Conservation (phyloP, 2,329 filamentous ascomycete species). For the Alternaria conjuncta region DNA sequence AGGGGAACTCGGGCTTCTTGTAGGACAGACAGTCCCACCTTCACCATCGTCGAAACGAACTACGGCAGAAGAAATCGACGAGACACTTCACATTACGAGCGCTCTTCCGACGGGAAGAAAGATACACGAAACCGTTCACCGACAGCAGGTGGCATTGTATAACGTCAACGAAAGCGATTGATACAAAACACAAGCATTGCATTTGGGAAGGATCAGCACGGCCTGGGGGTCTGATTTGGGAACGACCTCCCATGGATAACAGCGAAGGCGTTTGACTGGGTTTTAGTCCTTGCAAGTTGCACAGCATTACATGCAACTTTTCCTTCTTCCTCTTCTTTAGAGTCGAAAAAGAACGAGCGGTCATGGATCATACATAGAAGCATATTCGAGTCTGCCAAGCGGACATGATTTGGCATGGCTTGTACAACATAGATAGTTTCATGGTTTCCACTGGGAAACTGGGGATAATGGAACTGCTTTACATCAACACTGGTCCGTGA, state of each 20-base stretch:
- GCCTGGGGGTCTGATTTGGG: constrained; percentile 9
- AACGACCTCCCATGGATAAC: constrained; percentile 5
- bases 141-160: constrained; percentile 9
- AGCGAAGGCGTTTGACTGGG: constrained; percentile 19
- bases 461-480: neutral
- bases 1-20: constrained; percentile 39
- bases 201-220: constrained; percentile 15
- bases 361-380: neutral
- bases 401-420: neutral
- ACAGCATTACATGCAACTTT: neutral
- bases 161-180: constrained; percentile 9
- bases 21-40: constrained; percentile 13
- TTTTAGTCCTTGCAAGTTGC: constrained; percentile 1
- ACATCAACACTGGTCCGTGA: neutral
- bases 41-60: neutral
- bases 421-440: neutral
- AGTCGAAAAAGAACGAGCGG: neutral
- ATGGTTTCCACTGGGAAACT: neutral
- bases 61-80: neutral
- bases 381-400: neutral
- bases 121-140: neutral
- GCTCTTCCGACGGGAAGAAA: neutral
- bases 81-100: constrained; percentile 2
- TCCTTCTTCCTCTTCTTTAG: neutral
- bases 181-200: constrained; percentile 19